Conservation (phyloP, 345 rosid species). For the Pelargonium nanum region DNA sequence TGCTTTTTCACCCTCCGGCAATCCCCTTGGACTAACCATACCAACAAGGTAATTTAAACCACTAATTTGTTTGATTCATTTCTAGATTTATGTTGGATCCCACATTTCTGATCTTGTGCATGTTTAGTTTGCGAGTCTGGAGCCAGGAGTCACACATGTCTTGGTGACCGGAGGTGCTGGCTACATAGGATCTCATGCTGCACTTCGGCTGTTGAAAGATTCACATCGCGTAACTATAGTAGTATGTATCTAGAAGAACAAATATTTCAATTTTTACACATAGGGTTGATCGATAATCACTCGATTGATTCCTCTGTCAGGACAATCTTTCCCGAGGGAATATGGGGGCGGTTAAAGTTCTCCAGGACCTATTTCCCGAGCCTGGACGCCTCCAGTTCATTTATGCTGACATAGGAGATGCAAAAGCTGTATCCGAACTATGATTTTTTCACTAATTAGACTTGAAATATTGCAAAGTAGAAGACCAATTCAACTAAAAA, state of each 20-base stretch:
- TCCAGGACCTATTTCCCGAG: conserved; percentile 81
- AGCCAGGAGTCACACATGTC: conserved; percentile 48
- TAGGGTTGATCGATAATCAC: too few species aligned
- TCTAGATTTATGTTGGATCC: too few species aligned
- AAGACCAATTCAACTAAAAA: conserved; percentile 1
- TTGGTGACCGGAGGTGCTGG: conserved; percentile 81
- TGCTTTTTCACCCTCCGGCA: not conserved
- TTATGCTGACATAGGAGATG: conserved; percentile 83
- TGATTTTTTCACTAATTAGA: not conserved
- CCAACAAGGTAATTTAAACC: not conserved
- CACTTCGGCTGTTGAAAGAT: conserved; percentile 50
- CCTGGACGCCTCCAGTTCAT: conserved; percentile 86
- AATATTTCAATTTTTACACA: too few species aligned
- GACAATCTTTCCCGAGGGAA: conserved; percentile 97
- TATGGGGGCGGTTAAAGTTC: conserved; percentile 72
- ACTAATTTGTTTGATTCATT: too few species aligned
- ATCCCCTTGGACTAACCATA: not conserved
- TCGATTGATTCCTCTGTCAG: conserved; percentile 20
- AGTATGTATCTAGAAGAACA: too few species aligned
- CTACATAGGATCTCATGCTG: conserved; percentile 72
- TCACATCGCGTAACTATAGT: conserved; percentile 63
- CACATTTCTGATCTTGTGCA: too few species aligned
- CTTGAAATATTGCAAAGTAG: not conserved
- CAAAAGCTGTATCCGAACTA: conserved; percentile 55
- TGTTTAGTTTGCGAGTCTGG: conserved; percentile 11